Conservation (phyloP, 2,329 filamentous ascomycete genomes). For the Colletotrichum liriopes region DNA sequence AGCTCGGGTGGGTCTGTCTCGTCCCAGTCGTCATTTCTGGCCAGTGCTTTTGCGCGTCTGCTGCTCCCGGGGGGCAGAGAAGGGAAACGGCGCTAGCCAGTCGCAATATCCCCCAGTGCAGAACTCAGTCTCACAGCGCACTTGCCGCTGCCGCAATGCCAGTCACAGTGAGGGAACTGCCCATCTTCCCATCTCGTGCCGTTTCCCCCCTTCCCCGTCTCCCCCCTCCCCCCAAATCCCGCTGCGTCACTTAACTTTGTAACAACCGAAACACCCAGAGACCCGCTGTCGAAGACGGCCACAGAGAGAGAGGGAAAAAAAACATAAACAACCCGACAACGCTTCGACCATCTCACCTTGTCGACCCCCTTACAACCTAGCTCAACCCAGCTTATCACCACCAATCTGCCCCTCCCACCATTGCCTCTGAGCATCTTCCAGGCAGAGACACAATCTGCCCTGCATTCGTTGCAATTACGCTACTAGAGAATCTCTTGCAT, state of each 20-base stretch:
- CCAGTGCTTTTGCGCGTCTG: constrained; percentile 12
- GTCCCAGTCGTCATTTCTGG: constrained; percentile 11
- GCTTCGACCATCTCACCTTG: constrained; percentile 43
- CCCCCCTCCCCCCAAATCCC: constrained; percentile 14
- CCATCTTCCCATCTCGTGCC: constrained; percentile 33
- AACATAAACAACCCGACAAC: constrained; percentile 53
- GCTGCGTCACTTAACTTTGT: constrained; percentile 13
- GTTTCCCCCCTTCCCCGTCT: constrained; percentile 1
- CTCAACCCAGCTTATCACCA: constrained; percentile 39
- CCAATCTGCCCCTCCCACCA: constrained; percentile 38
- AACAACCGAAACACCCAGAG: constrained; percentile 26
- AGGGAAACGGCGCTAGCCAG: constrained; percentile 25
- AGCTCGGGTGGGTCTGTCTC: constrained; percentile 13
- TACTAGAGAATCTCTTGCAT: constrained; percentile 1
- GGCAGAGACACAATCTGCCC: constrained; percentile 20
- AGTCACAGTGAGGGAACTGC: constrained; percentile 36
- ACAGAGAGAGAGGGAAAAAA: constrained; percentile 43
- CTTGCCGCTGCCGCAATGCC: constrained; percentile 2
- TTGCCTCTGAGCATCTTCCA: constrained; percentile 14
- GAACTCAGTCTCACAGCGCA: not conserved
- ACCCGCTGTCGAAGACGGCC: constrained; percentile 39
- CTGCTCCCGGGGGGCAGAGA: constrained; percentile 14
- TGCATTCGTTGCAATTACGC: constrained; percentile 17
- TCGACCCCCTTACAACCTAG: constrained; percentile 23
- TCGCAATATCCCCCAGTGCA: constrained; percentile 18